Conservation (phyloP, 1,139 yeast species). For the Nakaseomyces nivariensis region DNA sequence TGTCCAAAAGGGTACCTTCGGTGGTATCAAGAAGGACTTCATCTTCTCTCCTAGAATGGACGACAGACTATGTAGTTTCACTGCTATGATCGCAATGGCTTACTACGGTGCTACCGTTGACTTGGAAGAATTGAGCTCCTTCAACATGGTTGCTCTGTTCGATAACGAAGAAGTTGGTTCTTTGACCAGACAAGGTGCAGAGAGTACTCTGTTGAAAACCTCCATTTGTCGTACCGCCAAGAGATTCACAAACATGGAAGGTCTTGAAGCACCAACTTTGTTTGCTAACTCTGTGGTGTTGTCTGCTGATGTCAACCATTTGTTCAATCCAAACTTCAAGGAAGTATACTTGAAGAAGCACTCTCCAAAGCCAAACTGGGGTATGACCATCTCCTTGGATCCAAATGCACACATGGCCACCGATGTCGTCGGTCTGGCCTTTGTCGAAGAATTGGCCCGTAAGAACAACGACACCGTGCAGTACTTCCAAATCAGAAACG, state of each 20-base stretch:
- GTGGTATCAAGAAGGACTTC: constrained; percentile 53
- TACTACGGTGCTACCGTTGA: constrained; percentile 30
- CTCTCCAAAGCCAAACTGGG: constrained; percentile 70
- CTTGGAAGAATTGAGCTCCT: constrained; percentile 26
- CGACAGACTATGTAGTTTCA: constrained; percentile 55
- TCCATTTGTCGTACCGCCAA: constrained; percentile 27
- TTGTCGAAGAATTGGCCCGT: constrained; percentile 56
- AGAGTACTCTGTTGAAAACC: constrained; percentile 42
- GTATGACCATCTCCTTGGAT: constrained; percentile 61
- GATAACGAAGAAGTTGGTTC: constrained; percentile 63
- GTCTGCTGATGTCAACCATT: constrained; percentile 61
- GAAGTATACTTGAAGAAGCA: constrained; percentile 59
- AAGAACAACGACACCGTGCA: constrained; percentile 54
- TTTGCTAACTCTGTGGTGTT: constrained; percentile 49
- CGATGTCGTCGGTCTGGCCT: constrained; percentile 58
- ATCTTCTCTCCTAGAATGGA: constrained; percentile 57
- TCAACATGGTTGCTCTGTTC: constrained; percentile 43
- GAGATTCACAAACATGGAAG: constrained; percentile 28
- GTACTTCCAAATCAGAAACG: constrained; percentile 62
- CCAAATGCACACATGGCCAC: constrained; percentile 77
- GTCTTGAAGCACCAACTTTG: constrained; percentile 26
- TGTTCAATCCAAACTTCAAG: constrained; percentile 53
- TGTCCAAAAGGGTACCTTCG: constrained; percentile 51
- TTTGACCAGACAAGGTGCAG: constrained; percentile 47
- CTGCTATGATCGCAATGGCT: constrained; percentile 45